Conservation (phyloP, 2,329 filamentous ascomycete species). For the Sphaerulina populicola region DNA sequence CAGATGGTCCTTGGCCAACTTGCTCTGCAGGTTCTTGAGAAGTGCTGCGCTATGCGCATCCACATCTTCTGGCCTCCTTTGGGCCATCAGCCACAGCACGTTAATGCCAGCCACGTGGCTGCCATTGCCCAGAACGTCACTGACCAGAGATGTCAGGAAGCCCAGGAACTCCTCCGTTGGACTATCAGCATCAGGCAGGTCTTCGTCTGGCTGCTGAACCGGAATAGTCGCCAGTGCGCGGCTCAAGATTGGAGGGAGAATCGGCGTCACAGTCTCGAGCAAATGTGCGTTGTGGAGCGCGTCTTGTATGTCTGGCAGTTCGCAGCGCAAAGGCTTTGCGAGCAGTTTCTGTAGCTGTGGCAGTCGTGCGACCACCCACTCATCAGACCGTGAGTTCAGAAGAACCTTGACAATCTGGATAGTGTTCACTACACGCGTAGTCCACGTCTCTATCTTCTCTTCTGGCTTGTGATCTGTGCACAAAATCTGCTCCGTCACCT, state of each 20-base stretch:
- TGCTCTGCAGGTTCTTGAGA: conserved; percentile 88
- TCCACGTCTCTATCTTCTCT: conserved; percentile 58
- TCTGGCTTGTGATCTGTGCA: conserved; percentile 57
- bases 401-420: conserved; percentile 87
- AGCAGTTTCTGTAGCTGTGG: conserved; percentile 74
- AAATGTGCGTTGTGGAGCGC: conserved; percentile 70
- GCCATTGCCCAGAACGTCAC: conserved; percentile 65
- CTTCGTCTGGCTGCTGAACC: conserved; percentile 65
- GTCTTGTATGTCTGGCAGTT: conserved; percentile 87
- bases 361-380: conserved; percentile 80
- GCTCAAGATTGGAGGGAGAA: conserved; percentile 64
- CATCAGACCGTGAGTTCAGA: conserved; percentile 75
- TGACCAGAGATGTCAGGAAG: conserved; percentile 76
- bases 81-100: conserved; percentile 82
- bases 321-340: conserved; percentile 79
- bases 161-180: conserved; percentile 80
- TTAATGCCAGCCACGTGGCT: conserved; percentile 87
- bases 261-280: conserved; percentile 53
- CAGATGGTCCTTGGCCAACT: conserved; percentile 89
- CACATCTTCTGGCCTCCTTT: conserved; percentile 75
- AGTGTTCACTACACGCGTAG: conserved; percentile 84
- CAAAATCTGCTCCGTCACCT: conserved; percentile 78
- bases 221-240: conserved; percentile 84
- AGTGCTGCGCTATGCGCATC: conserved; percentile 79
- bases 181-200: conserved; percentile 58